A percentile compares a stretch with the other conserved stretches of the same genome.
Conservation (phyloP, 768 basidiomycete species). For the Mycena galericulata region DNA sequence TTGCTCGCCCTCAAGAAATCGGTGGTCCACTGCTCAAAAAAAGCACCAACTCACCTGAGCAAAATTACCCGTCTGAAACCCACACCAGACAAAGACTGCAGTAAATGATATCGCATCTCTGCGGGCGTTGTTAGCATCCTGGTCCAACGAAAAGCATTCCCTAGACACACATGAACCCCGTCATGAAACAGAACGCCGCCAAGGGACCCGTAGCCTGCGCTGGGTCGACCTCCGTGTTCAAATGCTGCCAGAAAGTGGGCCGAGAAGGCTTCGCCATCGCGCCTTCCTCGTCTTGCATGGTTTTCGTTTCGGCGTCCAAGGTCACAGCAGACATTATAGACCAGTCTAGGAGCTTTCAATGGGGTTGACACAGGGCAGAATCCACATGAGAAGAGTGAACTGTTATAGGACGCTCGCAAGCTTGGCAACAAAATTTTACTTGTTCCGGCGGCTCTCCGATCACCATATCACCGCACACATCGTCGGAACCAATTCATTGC, state of each 20-base stretch:
- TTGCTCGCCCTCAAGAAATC: no score
- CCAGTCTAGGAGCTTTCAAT: neutral
- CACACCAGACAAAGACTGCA: slow-evolving; percentile 87
- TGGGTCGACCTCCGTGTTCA: slow-evolving; percentile 65
- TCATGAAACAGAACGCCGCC: slow-evolving; percentile 82
- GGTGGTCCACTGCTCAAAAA: neutral
- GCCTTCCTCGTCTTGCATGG: slow-evolving; percentile 19
- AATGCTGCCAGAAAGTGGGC: slow-evolving; percentile 50
- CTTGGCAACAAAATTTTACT: slow-evolving; percentile 18
- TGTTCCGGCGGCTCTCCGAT: slow-evolving; percentile 24
- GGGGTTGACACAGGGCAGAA: no score
- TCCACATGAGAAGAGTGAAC: neutral
- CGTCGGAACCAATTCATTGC: neutral
- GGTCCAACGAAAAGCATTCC: neutral
- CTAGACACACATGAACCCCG: slow-evolving; percentile 74
- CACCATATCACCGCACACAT: slow-evolving; percentile 23
- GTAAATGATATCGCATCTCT: slow-evolving; percentile 83
- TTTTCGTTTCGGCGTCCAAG: neutral
- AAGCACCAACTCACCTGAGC: slow-evolving; percentile 60
- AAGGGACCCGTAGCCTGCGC: slow-evolving; percentile 63
- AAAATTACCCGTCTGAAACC: slow-evolving; percentile 86
- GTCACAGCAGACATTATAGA: slow-evolving; percentile 9
- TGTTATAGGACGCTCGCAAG: slow-evolving; percentile 7
- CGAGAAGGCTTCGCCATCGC: slow-evolving; percentile 12
- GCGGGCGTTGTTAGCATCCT: slow-evolving; percentile 6